Percentiles rank a stretch among this genome's conserved stretches.
These are phyloP conservation scores for Nitzschia sp. DNA, from an alignment of 108 stramenopile species.

Conservation along the genomic window DNA sequence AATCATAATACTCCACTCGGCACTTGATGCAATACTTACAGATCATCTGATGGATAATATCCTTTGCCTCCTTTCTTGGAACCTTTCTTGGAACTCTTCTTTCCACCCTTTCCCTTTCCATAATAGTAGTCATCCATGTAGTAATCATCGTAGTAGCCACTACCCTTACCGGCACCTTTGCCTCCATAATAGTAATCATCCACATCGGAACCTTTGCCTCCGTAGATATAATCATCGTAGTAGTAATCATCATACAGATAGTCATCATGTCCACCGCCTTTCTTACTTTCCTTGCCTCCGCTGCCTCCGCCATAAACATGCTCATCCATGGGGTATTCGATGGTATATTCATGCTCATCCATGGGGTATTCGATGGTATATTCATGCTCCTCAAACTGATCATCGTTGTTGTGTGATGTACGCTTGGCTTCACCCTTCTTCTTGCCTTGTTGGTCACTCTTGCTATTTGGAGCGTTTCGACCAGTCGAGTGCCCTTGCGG, in stretches of 20 bases:
- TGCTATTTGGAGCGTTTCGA: no score
- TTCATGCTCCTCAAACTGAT: no score
- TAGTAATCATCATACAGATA: background rate
- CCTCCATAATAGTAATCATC: background rate
- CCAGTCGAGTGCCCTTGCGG: no score
- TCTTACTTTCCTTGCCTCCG: background rate
- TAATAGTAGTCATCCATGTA: slow-evolving; percentile 8
- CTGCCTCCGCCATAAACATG: background rate
- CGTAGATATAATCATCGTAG: background rate
- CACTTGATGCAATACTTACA: no score
- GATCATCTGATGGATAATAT: slow-evolving; percentile 1
- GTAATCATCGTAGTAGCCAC: background rate
- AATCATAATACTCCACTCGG: no score
- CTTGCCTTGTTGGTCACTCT: no score
- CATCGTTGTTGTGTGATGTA: no score
- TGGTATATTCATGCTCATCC: background rate
- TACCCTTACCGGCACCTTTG: background rate
- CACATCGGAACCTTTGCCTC: background rate
- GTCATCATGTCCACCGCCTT: background rate
- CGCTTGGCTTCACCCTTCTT: no score
- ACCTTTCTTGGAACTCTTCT: slow-evolving; percentile 4
- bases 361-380: background rate
- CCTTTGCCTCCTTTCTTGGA: slow-evolving; percentile 5
- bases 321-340: no score
- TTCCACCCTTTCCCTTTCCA: background rate